These are phyloP conservation scores for Niveomyces coronatus DNA, from an alignment of 2,329 filamentous ascomycete species.

Conservation along the genomic window DNA sequence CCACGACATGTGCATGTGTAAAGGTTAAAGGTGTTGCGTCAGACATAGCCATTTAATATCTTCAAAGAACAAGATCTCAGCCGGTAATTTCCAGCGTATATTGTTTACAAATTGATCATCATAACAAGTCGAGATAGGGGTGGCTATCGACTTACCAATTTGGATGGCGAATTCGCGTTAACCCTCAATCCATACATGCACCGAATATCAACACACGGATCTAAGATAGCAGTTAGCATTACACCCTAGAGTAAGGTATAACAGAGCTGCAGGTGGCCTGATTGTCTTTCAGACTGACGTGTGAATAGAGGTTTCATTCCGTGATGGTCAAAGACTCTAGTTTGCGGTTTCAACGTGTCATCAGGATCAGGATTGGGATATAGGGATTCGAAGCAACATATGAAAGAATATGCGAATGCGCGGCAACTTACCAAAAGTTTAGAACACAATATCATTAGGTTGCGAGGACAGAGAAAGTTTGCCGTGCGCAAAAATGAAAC, in stretches of 20 bases:
- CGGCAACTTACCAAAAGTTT: slow-evolving; percentile 18
- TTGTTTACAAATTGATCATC: slow-evolving; percentile 60
- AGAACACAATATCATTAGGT: slow-evolving; percentile 7
- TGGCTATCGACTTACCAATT: slow-evolving; percentile 25
- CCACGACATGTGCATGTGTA: too few relatives aligned
- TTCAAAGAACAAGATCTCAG: slow-evolving; percentile 67
- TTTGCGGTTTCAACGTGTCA: slow-evolving; percentile 81
- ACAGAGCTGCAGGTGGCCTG: slow-evolving; percentile 1
- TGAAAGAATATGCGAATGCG: slow-evolving; percentile 1
- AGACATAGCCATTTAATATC: slow-evolving; percentile 83
- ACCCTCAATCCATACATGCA: too few relatives aligned
- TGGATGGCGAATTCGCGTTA: too few relatives aligned
- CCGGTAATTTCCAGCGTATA: slow-evolving; percentile 93
- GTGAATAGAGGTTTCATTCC: slow-evolving; percentile 79
- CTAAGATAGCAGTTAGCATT: slow-evolving; percentile 6
- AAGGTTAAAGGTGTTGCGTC: too few relatives aligned
- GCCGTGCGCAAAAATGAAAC: slow-evolving; percentile 16
- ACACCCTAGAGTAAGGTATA: not conserved
- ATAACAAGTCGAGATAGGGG: slow-evolving; percentile 14
- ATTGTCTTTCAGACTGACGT: slow-evolving; percentile 77
- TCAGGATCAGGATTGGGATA: slow-evolving; percentile 42
- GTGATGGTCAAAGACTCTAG: slow-evolving; percentile 92
- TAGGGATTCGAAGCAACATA: slow-evolving; percentile 9
- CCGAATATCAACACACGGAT: not conserved
- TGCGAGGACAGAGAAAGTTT: slow-evolving; percentile 15